These are phyloP conservation scores for Verticillium albo-atrum DNA, from an alignment of 2,329 filamentous ascomycete genomes.

Conservation along the genomic window DNA sequence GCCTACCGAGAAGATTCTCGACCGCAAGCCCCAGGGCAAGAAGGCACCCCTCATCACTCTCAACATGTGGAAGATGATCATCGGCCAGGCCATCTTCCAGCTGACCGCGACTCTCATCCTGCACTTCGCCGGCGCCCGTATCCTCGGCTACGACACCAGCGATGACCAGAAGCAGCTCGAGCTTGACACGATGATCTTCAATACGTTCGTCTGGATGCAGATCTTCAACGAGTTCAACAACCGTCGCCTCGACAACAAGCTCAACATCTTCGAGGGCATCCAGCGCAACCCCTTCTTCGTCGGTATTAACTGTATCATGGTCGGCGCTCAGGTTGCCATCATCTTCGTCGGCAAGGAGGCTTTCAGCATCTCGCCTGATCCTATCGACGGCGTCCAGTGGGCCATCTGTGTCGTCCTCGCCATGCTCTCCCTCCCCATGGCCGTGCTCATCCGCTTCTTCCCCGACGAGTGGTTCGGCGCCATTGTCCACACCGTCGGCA, in stretches of 20 bases:
- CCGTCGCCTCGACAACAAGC: slow-evolving; percentile 56
- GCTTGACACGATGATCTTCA: slow-evolving; percentile 61
- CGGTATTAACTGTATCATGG: slow-evolving; percentile 51
- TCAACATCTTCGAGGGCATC: slow-evolving; percentile 58
- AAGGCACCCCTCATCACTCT: slow-evolving; percentile 68
- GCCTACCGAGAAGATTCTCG: slow-evolving; percentile 51
- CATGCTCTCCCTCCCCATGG: slow-evolving; percentile 45
- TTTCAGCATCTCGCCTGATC: slow-evolving; percentile 36
- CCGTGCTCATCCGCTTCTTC: slow-evolving; percentile 42
- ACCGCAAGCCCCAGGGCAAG: slow-evolving; percentile 53
- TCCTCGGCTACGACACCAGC: slow-evolving; percentile 44
- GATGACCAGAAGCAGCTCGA: slow-evolving; percentile 34
- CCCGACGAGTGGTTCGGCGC: slow-evolving; percentile 38
- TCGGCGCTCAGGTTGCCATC: slow-evolving; percentile 53
- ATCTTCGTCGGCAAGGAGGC: slow-evolving; percentile 52
- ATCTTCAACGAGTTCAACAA: slow-evolving; percentile 69
- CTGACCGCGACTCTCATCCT: slow-evolving; percentile 53
- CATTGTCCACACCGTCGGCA: slow-evolving; percentile 18
- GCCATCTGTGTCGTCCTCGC: slow-evolving; percentile 46
- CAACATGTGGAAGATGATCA: slow-evolving; percentile 65
- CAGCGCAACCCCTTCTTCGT: slow-evolving; percentile 55
- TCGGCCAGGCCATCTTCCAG: slow-evolving; percentile 58
- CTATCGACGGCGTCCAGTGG: slow-evolving; percentile 48
- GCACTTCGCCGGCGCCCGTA: slow-evolving; percentile 54
- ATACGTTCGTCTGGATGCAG: slow-evolving; percentile 69